phyloP scores from a whole-genome alignment of 164 flowering plant species.

The Vitis rupestris region DNA sequence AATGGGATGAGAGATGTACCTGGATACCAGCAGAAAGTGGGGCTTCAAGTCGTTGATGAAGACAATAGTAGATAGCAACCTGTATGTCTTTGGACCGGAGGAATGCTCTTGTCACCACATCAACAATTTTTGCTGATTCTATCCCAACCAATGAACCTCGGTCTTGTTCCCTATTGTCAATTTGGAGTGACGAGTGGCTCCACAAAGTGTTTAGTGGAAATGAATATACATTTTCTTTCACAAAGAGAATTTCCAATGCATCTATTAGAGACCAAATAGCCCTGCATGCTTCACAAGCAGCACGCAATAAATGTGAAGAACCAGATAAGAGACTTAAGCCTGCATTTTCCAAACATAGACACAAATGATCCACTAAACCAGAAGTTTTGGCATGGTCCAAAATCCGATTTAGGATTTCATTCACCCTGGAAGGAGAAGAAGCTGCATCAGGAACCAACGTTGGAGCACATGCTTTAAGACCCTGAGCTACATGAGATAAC shows the following conservation, averaged over 20 bases:
- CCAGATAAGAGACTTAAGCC: conserved; percentile 79
- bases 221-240: conserved; percentile 34
- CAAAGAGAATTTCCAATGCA: conserved; percentile 54
- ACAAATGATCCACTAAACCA: conserved; percentile 60
- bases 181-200: conserved; percentile 38
- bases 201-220: conserved; percentile 63
- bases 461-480: conserved; percentile 38
- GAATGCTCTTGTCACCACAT: conserved; percentile 58
- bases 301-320: conserved; percentile 66
- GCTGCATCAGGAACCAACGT: conserved; percentile 24
- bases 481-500: conserved; percentile 53
- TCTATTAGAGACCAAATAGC: conserved; percentile 82
- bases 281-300: conserved; percentile 83
- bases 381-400: conserved; percentile 66
- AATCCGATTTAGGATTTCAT: conserved; percentile 47
- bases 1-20: conserved; percentile 35
- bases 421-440: conserved; percentile 28
- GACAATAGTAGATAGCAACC: conserved; percentile 69
- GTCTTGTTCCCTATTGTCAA: conserved; percentile 47
- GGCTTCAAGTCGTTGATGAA: conserved; percentile 71
- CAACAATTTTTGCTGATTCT: conserved; percentile 53
- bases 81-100: conserved; percentile 71
- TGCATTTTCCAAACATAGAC: conserved; percentile 55
- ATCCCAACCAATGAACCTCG: conserved; percentile 34
- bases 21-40: conserved; percentile 58